These are phyloP conservation scores for Saccharomyces hybrid DNA, from an alignment of 1,139 yeast species.

Conservation along the genomic window DNA sequence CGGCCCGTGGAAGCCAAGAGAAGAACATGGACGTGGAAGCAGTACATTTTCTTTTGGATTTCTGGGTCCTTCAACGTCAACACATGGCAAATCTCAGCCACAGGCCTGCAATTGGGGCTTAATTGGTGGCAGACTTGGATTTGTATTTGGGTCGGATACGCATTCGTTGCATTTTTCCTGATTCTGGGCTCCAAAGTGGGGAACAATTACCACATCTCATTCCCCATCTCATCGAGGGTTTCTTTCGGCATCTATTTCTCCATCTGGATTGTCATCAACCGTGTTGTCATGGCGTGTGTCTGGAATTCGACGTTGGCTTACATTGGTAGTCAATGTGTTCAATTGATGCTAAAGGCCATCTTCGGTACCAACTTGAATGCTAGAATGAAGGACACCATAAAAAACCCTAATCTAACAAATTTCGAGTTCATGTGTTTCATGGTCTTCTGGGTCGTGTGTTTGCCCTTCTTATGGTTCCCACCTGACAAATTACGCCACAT, in stretches of 20 bases:
- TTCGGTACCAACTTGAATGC: slow-evolving; percentile 52
- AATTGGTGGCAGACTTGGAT: slow-evolving; percentile 89
- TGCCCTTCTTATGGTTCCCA: slow-evolving; percentile 74
- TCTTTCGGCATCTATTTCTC: slow-evolving; percentile 74
- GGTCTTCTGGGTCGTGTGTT: slow-evolving; percentile 64
- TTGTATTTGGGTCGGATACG: slow-evolving; percentile 72
- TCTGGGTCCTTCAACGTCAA: slow-evolving; percentile 82
- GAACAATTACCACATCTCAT: slow-evolving; percentile 64
- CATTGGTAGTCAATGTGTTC: slow-evolving; percentile 78
- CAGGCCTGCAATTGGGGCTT: slow-evolving; percentile 66
- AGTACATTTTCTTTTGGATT: slow-evolving; percentile 72
- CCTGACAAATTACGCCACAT: slow-evolving; percentile 76
- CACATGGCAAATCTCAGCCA: slow-evolving; percentile 86
- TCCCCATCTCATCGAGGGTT: slow-evolving; percentile 67
- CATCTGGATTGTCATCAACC: slow-evolving; percentile 68
- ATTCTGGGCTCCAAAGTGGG: slow-evolving; percentile 64
- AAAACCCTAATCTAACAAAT: slow-evolving; percentile 44
- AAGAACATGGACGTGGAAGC: slow-evolving; percentile 75
- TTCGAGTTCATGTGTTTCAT: slow-evolving; percentile 66
- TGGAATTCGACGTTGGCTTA: slow-evolving; percentile 83
- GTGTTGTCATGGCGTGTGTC: slow-evolving; percentile 75
- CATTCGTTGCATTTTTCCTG: slow-evolving; percentile 54
- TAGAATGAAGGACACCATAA: slow-evolving; percentile 46
- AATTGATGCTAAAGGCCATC: slow-evolving; percentile 58
- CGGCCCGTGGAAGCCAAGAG: slow-evolving; percentile 59